Base-by-base conservation (phyloP, 2,329 filamentous ascomycete genomes). In the Mycosphaerelloides madeirae region DNA sequence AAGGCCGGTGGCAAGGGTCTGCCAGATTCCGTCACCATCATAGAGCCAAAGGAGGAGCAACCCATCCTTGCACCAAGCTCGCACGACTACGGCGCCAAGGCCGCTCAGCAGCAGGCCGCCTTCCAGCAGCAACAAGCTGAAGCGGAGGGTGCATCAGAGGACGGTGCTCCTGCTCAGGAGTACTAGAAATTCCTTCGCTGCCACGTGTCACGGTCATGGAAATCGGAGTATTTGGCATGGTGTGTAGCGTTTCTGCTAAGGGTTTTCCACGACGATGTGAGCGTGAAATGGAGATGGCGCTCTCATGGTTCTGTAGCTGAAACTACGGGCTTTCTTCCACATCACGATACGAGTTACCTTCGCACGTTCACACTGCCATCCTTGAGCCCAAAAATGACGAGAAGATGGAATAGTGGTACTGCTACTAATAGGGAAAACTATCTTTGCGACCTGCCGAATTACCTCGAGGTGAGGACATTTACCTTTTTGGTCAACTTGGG, bases 31-130 rank as follows among this genome's bases (percentile, higher is more conserved):
- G 93, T 98, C 74, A 97, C 91, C 73, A 93, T 98, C 77, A 95
- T 97, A 75, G 93, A 98, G 81, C 94, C 93, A 76, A 98, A 98
- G 87, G 93, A 98, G 78, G 93, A 98, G 83, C 82, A 90, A 72
- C 83, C 85, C 65, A 85, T 97, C 59, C 81, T 95, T 65, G 89
- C 95, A 76, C 93, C 93, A 69, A 85, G 91, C 74, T 91, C 85
- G 76, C 89, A 96, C 78, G 94, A 98, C 79, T 98, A 98, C 77
- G 93, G 93, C 67, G 88, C 91, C 63, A 98, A 98, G 87, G 81
- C 81, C 56, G 65, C 80, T 47, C 79, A 80, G 60, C 80, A 81
- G 52, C 78, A 83, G 62, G 70, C 75, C 58, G 71, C 74, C 41
- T 77, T 80, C 68, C 76, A 80, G 68, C 72, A 75, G 66, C 75